A percentile compares a stretch with the other conserved stretches of the same genome.
Evolutionary conservation across 139 green algal species (phyloP).

Genomic region (Closterium sp.): DNA sequence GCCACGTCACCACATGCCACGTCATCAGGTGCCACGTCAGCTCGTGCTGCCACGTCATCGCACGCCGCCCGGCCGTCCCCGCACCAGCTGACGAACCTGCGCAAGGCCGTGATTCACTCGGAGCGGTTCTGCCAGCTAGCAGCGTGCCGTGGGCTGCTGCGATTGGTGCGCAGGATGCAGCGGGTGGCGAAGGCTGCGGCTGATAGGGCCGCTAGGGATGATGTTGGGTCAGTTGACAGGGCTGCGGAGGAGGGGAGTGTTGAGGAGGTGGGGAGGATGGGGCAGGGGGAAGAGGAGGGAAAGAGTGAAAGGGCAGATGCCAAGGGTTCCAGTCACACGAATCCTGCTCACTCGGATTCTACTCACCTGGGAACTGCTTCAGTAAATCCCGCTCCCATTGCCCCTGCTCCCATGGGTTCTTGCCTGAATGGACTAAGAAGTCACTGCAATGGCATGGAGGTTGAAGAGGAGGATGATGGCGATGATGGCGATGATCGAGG

Average conservation of each 20-base stretch:
- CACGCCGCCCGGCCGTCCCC: neutral
- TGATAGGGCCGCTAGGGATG: neutral
- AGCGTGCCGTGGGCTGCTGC: neutral
- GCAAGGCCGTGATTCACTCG: neutral
- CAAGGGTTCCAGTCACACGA: too few species aligned
- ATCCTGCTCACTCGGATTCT: too few species aligned
- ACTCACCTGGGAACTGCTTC: too few species aligned
- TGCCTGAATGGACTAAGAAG: too few species aligned
- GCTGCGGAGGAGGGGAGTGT: neutral
- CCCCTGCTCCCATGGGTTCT: too few species aligned
- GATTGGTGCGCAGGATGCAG: neutral
- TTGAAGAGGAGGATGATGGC: neutral
- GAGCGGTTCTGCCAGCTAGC: neutral
- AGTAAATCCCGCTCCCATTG: too few species aligned
- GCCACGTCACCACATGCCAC: neutral
- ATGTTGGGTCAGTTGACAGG: neutral
- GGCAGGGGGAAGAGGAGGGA: too few species aligned
- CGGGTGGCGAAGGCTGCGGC: neutral
- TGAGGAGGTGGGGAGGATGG: too few species aligned
- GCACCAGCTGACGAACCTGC: neutral
- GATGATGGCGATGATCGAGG: neutral
- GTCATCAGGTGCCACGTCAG: too few species aligned
- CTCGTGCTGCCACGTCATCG: neutral
- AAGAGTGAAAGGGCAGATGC: too few species aligned
- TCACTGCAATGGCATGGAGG: too few species aligned